Percentiles rank a stretch among this genome's conserved stretches.
These are phyloP conservation scores for Scheffersomyces spartinae DNA, from an alignment of 805 yeast genomes.

Conservation along the genomic window DNA sequence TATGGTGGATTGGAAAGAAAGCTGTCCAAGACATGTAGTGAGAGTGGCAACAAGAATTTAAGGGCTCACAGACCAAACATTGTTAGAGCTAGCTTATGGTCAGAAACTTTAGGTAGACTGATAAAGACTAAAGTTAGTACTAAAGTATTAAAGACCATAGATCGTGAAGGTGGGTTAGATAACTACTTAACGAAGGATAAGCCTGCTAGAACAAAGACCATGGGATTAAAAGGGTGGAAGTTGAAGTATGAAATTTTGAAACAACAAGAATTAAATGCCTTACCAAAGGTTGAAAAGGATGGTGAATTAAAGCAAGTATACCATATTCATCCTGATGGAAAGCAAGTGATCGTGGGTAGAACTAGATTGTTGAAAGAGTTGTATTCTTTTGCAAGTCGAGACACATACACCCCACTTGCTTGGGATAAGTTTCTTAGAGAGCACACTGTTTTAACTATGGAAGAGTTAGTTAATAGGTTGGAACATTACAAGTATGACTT, in stretches of 20 bases:
- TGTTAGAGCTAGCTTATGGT: slow-evolving; percentile 67
- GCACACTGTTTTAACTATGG: slow-evolving; percentile 33
- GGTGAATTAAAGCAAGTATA: slow-evolving; percentile 29
- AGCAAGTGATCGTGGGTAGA: slow-evolving; percentile 45
- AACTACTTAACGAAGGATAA: slow-evolving; percentile 78
- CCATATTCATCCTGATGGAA: slow-evolving; percentile 33
- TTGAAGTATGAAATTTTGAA: slow-evolving; percentile 64
- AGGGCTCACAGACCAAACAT: slow-evolving; percentile 78
- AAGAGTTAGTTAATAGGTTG: slow-evolving; percentile 39
- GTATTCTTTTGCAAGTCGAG: slow-evolving; percentile 37
- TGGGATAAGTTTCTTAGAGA: slow-evolving; percentile 36
- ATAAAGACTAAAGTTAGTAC: slow-evolving; percentile 59
- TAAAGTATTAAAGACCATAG: slow-evolving; percentile 73
- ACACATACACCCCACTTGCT: slow-evolving; percentile 31
- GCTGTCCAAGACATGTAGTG: slow-evolving; percentile 70
- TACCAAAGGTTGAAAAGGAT: slow-evolving; percentile 25
- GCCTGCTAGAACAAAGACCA: slow-evolving; percentile 80
- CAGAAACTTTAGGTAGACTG: slow-evolving; percentile 55
- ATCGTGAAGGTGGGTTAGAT: slow-evolving; percentile 92
- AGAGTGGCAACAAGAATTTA: slow-evolving; percentile 61
- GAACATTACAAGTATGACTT: slow-evolving; percentile 33
- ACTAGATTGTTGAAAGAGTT: slow-evolving; percentile 46
- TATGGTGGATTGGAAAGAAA: slow-evolving; percentile 81
- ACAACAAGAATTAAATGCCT: slow-evolving; percentile 26
- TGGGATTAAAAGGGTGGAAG: slow-evolving; percentile 90